phyloP scores from a whole-genome alignment of 2,329 filamentous ascomycete genomes.

The Botryotinia narcissicola region DNA sequence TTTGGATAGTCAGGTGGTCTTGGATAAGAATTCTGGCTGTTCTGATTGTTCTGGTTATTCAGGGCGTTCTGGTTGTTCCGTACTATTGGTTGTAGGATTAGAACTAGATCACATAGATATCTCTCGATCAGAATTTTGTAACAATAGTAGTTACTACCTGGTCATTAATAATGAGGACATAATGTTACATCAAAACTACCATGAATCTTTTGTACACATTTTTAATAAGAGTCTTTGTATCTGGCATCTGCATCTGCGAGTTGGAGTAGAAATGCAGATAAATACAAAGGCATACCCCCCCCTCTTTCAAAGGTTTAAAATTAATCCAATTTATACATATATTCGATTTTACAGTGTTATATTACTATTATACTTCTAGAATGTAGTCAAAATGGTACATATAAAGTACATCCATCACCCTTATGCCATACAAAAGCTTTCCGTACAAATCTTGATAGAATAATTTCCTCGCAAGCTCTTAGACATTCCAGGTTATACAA shows the following conservation, averaged over 20 bases:
- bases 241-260: background rate
- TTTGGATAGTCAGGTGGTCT: background rate
- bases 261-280: background rate
- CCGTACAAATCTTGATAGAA: background rate
- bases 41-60: too few species aligned
- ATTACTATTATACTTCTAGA: background rate
- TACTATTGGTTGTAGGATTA: background rate
- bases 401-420: background rate
- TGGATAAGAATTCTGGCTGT: background rate
- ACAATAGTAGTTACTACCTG: background rate
- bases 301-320: background rate
- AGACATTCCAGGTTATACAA: too few species aligned
- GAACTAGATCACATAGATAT: background rate
- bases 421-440: background rate
- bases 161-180: background rate
- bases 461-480: background rate
- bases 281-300: background rate
- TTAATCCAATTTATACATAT: too few species aligned
- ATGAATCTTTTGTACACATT: background rate
- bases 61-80: background rate
- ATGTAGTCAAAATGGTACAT: background rate
- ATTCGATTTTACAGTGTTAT: background rate
- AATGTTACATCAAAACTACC: background rate
- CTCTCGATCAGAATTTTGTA: background rate
- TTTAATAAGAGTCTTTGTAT: background rate